These are phyloP conservation scores for Malbranchea cinnamomea DNA, from an alignment of 2,329 filamentous ascomycete genomes.

Conservation along the genomic window DNA sequence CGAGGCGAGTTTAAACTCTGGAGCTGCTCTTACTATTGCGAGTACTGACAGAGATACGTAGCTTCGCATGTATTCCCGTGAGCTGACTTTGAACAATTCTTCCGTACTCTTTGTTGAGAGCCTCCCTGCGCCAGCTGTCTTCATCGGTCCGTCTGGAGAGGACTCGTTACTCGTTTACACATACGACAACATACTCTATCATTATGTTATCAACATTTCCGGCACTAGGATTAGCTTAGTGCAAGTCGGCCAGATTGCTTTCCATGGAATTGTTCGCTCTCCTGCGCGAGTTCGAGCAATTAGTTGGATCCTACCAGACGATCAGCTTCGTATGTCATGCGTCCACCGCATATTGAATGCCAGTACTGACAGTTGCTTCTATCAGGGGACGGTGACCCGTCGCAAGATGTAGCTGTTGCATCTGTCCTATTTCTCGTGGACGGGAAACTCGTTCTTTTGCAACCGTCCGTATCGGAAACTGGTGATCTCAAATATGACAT, in stretches of 20 bases:
- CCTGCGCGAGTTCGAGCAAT: constrained; percentile 83
- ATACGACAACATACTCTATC: constrained; percentile 87
- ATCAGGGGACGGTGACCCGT: constrained; percentile 70
- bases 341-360: background rate
- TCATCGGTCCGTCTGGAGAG: constrained; percentile 76
- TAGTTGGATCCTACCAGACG: constrained; percentile 89
- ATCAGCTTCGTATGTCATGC: constrained; percentile 51
- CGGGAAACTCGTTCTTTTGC: constrained; percentile 83
- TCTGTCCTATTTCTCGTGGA: constrained; percentile 95
- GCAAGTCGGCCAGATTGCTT: constrained; percentile 94
- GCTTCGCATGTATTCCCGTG: constrained; percentile 83
- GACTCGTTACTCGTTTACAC: constrained; percentile 95
- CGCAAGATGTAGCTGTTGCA: constrained; percentile 84
- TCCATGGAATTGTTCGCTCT: constrained; percentile 89
- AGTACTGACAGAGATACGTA: constrained; percentile 15
- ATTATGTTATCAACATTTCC: constrained; percentile 71
- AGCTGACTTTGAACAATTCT: constrained; percentile 58
- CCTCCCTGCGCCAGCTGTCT: constrained; percentile 72
- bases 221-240: constrained; percentile 60
- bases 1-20: constrained; percentile 37
- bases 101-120: constrained; percentile 62
- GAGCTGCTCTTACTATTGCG: background rate
- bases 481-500: constrained; percentile 94
- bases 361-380: background rate
- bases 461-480: constrained; percentile 68